Evolutionary conservation across 208 protist species (phyloP).

Genomic region (Crithidia thermophila): DNA sequence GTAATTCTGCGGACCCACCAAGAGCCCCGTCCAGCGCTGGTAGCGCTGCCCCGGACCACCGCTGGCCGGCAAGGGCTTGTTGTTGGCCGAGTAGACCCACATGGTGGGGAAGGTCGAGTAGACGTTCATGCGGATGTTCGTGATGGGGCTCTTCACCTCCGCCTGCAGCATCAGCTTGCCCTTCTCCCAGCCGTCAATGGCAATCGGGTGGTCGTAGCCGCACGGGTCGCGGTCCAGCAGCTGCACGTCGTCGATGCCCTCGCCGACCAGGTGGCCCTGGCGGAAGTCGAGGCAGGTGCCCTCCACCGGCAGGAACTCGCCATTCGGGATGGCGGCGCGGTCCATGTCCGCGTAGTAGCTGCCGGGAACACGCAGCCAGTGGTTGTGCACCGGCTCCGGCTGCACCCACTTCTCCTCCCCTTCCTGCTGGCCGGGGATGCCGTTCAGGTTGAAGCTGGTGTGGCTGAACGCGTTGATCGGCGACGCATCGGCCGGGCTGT

Average conservation of each 20-base stretch:
- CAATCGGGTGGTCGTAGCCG: constrained; percentile 64
- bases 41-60: constrained; percentile 54
- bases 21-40: constrained; percentile 39
- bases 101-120: constrained; percentile 63
- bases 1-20: constrained; percentile 58
- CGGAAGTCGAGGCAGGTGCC: constrained; percentile 50
- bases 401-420: constrained; percentile 27
- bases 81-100: constrained; percentile 78
- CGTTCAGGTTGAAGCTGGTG: constrained; percentile 72
- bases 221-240: constrained; percentile 48
- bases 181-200: constrained; percentile 44
- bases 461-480: constrained; percentile 62
- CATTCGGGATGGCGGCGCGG: constrained; percentile 43
- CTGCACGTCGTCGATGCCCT: constrained; percentile 36
- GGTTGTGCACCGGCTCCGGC: constrained; percentile 39
- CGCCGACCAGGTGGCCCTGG: constrained; percentile 29
- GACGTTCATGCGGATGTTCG: constrained; percentile 59
- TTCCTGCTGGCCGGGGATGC: constrained; percentile 33
- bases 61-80: constrained; percentile 42
- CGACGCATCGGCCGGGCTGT: constrained; percentile 38
- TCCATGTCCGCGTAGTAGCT: constrained; percentile 38
- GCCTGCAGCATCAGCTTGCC: constrained; percentile 46
- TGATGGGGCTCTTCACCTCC: constrained; percentile 44
- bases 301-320: constrained; percentile 35
- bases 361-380: constrained; percentile 44